Conservation (phyloP, 768 basidiomycete species). For the Harrya chromipes region DNA sequence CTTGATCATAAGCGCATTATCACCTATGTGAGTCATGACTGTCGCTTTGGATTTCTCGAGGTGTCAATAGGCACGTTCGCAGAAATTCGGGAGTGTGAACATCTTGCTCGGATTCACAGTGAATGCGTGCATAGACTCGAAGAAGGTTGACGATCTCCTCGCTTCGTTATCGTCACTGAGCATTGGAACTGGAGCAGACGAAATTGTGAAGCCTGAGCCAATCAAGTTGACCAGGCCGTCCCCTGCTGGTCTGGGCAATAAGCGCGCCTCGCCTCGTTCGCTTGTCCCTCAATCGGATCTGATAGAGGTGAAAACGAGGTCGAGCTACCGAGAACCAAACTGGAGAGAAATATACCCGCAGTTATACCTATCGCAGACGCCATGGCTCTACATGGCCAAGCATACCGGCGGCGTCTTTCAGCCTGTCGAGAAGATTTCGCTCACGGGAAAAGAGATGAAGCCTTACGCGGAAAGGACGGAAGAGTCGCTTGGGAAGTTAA, state of each 20-base stretch:
- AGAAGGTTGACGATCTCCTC: conserved; percentile 21
- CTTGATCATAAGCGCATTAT: conserved; percentile 63
- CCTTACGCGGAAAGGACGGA: conserved; percentile 20
- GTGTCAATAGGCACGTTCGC: neutral
- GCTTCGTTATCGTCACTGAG: conserved; percentile 24
- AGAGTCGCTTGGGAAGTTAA: conserved; percentile 24
- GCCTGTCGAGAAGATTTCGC: conserved; percentile 44
- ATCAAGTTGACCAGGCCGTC: neutral
- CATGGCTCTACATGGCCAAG: conserved; percentile 55
- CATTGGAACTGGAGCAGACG: conserved; percentile 7
- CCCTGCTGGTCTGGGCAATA: conserved; percentile 15
- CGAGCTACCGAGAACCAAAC: conserved; percentile 34
- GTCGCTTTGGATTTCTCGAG: neutral
- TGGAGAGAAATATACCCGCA: conserved; percentile 66
- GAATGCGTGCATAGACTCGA: conserved; percentile 36
- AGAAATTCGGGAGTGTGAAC: conserved; percentile 59
- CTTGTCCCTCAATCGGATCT: conserved; percentile 36
- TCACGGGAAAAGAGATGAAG: conserved; percentile 29
- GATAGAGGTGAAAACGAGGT: conserved; percentile 36
- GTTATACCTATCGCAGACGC: conserved; percentile 66
- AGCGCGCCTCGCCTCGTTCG: conserved; percentile 22
- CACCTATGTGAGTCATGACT: conserved; percentile 48
- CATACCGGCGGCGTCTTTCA: conserved; percentile 56
- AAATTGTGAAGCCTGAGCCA: neutral
- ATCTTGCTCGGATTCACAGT: conserved; percentile 59